Evolutionary conservation across 352 stramenopile species (phyloP).

Genomic region (Pythium volutum): DNA sequence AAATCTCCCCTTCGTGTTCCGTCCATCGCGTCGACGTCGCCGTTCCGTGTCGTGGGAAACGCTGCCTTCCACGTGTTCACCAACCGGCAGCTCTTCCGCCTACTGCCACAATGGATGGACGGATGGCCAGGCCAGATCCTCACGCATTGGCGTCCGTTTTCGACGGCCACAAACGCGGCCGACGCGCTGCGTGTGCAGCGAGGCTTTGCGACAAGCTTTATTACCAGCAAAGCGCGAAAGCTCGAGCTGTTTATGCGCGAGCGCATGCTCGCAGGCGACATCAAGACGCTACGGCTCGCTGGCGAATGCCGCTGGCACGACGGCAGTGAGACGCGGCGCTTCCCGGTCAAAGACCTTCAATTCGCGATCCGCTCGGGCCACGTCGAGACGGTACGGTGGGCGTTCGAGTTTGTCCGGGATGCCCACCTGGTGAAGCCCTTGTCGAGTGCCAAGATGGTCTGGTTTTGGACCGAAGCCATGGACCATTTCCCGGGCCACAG

Average conservation of each 20-base stretch:
- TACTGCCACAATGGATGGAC: background rate
- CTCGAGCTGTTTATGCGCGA: conserved; percentile 11
- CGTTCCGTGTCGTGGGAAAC: background rate
- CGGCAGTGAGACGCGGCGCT: background rate
- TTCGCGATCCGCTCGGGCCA: conserved; percentile 3
- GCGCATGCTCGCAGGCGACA: conserved; percentile 6
- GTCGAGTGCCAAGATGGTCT: background rate
- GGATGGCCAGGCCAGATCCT: background rate
- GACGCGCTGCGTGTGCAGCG: background rate
- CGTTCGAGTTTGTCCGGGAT: background rate
- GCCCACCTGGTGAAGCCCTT: background rate
- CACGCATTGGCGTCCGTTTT: background rate
- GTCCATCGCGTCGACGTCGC: background rate
- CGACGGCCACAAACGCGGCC: background rate
- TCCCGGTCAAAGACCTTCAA: background rate
- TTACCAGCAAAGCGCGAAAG: background rate
- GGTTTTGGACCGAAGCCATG: conserved; percentile 1
- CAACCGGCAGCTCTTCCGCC: background rate
- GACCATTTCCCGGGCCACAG: background rate
- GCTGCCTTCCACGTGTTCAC: background rate
- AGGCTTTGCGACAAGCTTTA: background rate
- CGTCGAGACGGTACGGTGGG: background rate
- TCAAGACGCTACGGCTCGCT: conserved; percentile 1
- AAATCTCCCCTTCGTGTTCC: background rate
- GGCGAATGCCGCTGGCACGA: background rate